Evolutionary conservation across 2,329 filamentous ascomycete species (phyloP), one percentile per base, ranked within the genome.

Genomic region (Metarhizium guizhouense): DNA sequence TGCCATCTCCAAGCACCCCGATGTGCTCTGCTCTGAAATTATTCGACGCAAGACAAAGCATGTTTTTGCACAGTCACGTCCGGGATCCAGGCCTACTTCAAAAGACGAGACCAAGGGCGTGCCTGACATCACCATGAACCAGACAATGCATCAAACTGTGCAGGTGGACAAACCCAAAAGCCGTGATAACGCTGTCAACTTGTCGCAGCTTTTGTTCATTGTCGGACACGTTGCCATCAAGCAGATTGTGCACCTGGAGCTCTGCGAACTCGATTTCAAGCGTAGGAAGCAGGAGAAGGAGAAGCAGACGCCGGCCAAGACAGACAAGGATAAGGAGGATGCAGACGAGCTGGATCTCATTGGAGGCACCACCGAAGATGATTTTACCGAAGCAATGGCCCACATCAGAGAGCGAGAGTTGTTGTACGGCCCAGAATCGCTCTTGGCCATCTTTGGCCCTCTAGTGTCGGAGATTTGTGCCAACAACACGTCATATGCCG

Each of bases 261-360:
- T 97, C n/a, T 96, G 92, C 68, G 94, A 99, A 68, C 84, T 94
- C 52, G 94, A 99, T 70, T 99, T 99, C 72, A 99, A 99, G 76
- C 88, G 93, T 54, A 83, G 93, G 61, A 99, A 99, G 76, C 87
- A 89, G 45, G 90, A 94, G 58, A 90, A 91, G 63, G 89, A 94
- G 66, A 92, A 90, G 75, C 79, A 72, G 14, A 66, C 74, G 2
- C 71, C 74, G 0, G 61, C 73, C 55, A 77, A 78, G 61, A 70
- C 70, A 1, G 74, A 76, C 55, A 79, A 81, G 59, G 77, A 81
- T 57, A 77, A 78, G 63, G 60, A 61, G 43, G 88, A 90, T 53
- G 84, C 85, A 47, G 91, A 97, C 64, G 94, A 99, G 68, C 80
- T 99, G 13, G 95, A 99, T 69, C 83, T 97, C 40, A 99, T 99